These are phyloP conservation scores for Ceratobasidium papillatum DNA, from an alignment of 1,284 basidiomycete genomes.

Conservation along the genomic window DNA sequence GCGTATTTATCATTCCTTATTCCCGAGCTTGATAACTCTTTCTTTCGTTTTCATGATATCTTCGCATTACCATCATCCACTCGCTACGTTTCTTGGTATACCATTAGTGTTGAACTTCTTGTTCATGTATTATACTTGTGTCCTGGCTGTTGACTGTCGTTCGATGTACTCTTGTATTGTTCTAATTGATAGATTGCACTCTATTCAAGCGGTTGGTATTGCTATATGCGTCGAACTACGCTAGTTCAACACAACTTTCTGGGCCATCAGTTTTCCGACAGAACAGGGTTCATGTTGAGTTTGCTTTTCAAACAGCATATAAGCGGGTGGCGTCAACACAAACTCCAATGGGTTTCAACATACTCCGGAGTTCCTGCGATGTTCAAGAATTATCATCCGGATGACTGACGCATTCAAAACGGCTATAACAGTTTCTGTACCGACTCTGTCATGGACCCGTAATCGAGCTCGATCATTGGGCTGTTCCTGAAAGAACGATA, in stretches of 20 bases:
- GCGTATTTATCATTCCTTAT: conserved; percentile 7
- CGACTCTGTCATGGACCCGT: not conserved
- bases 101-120: not conserved
- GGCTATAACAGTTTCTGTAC: too few species aligned
- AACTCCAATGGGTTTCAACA: not conserved
- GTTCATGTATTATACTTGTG: not conserved
- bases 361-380: too few species aligned
- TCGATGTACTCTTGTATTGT: not conserved
- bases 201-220: not conserved
- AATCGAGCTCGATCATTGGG: not conserved
- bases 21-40: not conserved
- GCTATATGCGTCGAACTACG: not conserved
- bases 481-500: not conserved
- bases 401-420: too few species aligned
- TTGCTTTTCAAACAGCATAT: too few species aligned
- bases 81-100: conserved; percentile 2
- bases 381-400: too few species aligned
- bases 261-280: not conserved
- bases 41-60: not conserved
- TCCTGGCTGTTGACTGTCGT: not conserved
- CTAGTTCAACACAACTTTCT: not conserved
- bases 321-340: not conserved
- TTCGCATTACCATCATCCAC: not conserved
- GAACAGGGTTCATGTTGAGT: too few species aligned
- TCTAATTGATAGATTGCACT: not conserved